A percentile compares a stretch with the other conserved stretches of the same genome.
Evolutionary conservation across 169 alveolate species (phyloP).

Genomic region (Cryptosporidium viatorum): DNA sequence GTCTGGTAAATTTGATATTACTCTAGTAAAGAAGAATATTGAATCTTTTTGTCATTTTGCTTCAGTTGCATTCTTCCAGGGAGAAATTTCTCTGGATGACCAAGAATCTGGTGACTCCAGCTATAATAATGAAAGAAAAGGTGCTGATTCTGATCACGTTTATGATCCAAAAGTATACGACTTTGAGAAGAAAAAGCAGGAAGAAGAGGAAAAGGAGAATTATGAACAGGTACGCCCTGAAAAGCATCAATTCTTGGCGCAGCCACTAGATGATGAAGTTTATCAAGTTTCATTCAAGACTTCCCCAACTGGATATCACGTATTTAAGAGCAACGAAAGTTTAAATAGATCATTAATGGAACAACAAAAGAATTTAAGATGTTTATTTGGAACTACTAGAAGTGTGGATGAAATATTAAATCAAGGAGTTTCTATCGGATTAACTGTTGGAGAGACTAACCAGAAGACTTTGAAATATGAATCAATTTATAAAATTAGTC

Average conservation of each 20-base stretch:
- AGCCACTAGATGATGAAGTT: slow-evolving; percentile 36
- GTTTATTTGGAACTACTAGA: slow-evolving; percentile 28
- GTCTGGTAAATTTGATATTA: slow-evolving; percentile 49
- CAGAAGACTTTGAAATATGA: slow-evolving; percentile 17
- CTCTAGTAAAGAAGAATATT: slow-evolving; percentile 10
- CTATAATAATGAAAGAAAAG: not conserved
- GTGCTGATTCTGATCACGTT: not conserved
- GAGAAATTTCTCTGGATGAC: slow-evolving; percentile 9
- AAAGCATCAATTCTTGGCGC: slow-evolving; percentile 14
- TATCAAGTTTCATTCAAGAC: slow-evolving; percentile 5
- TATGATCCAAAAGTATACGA: not conserved
- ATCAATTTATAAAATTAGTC: slow-evolving; percentile 21
- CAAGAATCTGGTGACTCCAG: not conserved
- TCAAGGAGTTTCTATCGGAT: slow-evolving; percentile 61
- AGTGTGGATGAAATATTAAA: slow-evolving; percentile 18
- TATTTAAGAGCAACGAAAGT: slow-evolving; percentile 34
- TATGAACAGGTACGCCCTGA: slow-evolving; percentile 13
- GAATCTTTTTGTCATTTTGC: slow-evolving; percentile 70
- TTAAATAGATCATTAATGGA: not conserved
- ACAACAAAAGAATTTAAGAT: slow-evolving; percentile 4
- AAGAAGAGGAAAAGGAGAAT: not conserved
- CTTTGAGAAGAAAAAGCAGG: not conserved
- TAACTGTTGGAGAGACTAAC: slow-evolving; percentile 68
- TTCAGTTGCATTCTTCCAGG: slow-evolving; percentile 52
- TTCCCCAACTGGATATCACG: slow-evolving; percentile 70